These are phyloP conservation scores for Chamaenerion angustifolium DNA, from an alignment of 345 rosid species.

Conservation along the genomic window DNA sequence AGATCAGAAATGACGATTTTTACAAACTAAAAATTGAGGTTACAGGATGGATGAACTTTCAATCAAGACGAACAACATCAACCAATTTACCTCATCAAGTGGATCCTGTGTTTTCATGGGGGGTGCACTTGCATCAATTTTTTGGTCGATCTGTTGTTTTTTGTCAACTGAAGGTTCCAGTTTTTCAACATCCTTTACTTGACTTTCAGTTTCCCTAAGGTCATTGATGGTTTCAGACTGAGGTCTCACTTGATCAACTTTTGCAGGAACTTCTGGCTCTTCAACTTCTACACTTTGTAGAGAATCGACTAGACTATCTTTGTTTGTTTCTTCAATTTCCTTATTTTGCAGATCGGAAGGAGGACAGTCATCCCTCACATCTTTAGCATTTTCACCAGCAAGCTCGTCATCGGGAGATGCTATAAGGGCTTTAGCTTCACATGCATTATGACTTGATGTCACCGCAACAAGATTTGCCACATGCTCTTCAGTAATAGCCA, in stretches of 20 bases:
- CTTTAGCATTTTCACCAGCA: constrained; percentile 30
- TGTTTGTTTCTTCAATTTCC: constrained; percentile 30
- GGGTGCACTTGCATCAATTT: constrained; percentile 19
- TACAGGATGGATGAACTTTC: not conserved
- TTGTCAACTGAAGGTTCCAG: constrained; percentile 24
- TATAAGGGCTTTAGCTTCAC: constrained; percentile 14
- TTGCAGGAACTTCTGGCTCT: constrained; percentile 27
- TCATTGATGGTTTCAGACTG: constrained; percentile 22
- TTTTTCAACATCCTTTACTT: constrained; percentile 24
- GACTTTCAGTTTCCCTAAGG: constrained; percentile 22
- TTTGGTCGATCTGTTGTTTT: constrained; percentile 30
- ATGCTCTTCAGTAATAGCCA: constrained; percentile 17
- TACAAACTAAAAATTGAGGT: constrained; percentile 3
- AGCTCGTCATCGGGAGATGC: constrained; percentile 28
- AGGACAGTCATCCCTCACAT: constrained; percentile 22
- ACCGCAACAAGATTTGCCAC: constrained; percentile 25
- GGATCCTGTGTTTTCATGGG: constrained; percentile 55
- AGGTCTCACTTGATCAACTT: constrained; percentile 31
- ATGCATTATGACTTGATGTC: constrained; percentile 15
- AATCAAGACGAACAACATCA: not conserved
- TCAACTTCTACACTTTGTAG: constrained; percentile 12
- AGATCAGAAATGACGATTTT: constrained; percentile 16
- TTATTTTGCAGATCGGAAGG: constrained; percentile 28
- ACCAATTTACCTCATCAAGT: constrained; percentile 69
- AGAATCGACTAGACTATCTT: constrained; percentile 24